phyloP scores from a whole-genome alignment of 192 early-diverging fungal species.

The Coemansia sp. region DNA sequence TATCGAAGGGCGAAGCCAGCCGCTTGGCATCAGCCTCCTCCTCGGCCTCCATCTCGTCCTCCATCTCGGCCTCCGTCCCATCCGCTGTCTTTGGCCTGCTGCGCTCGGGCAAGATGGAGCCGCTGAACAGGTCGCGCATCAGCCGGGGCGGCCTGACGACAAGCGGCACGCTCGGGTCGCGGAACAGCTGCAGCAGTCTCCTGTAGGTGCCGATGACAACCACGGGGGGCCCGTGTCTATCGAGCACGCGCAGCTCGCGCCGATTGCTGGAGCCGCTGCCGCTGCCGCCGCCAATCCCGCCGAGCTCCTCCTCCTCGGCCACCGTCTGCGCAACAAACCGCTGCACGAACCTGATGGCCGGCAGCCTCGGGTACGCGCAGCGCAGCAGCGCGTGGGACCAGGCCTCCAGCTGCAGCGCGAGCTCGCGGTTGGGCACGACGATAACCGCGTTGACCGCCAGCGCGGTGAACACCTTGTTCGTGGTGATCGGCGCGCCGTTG shows the following conservation, averaged over 20 bases:
- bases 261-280: conserved; percentile 14
- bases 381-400: conserved; percentile 20
- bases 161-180: neutral
- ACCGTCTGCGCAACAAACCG: conserved; percentile 23
- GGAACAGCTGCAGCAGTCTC: conserved; percentile 16
- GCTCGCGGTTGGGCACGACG: conserved; percentile 45
- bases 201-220: conserved; percentile 33
- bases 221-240: conserved; percentile 32
- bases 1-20: no score
- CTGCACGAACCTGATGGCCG: conserved; percentile 15
- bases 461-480: neutral
- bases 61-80: neutral
- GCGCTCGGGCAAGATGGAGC: neutral
- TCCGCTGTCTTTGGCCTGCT: neutral
- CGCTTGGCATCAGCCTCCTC: no score
- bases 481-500: neutral
- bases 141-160: neutral
- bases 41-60: no score
- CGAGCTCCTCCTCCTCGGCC: conserved; percentile 26
- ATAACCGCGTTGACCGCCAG: conserved; percentile 19
- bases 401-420: conserved; percentile 39
- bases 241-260: conserved; percentile 10
- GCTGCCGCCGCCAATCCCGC: conserved; percentile 24
- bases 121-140: neutral
- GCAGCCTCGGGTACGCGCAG: conserved; percentile 15